Evolutionary conservation across 345 rosid genomes (phyloP).

Genomic region (Eucalyptus marginata): DNA sequence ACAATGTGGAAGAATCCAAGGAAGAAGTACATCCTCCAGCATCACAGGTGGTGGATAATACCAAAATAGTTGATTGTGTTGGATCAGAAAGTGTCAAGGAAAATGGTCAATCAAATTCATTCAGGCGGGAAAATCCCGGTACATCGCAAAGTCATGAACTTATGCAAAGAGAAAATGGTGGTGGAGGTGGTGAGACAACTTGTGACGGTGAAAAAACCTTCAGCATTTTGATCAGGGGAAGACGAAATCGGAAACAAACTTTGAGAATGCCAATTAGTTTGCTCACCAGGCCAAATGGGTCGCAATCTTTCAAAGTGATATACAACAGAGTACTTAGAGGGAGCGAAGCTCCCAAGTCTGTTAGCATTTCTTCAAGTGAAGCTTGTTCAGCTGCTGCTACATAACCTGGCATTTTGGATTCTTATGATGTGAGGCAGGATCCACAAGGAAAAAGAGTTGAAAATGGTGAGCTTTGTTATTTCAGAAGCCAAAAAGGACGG

Average conservation of each 20-base stretch:
- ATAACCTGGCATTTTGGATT: conserved; percentile 1
- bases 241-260: conserved; percentile 78
- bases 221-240: conserved; percentile 86
- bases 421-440: neutral
- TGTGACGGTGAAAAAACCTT: conserved; percentile 65
- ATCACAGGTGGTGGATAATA: conserved; percentile 15
- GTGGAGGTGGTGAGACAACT: conserved; percentile 20
- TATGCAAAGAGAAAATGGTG: conserved; percentile 7
- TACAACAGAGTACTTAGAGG: conserved; percentile 76
- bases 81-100: conserved; percentile 16
- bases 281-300: conserved; percentile 78
- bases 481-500: neutral
- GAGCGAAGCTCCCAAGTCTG: conserved; percentile 56
- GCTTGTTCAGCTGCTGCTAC: conserved; percentile 29
- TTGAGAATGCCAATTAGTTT: conserved; percentile 88
- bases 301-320: conserved; percentile 74
- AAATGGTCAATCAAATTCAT: conserved; percentile 14
- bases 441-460: neutral
- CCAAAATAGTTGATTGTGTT: conserved; percentile 9
- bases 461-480: neutral
- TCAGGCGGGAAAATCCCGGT: conserved; percentile 4
- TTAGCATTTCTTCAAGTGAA: conserved; percentile 14
- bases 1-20: conserved; percentile 21
- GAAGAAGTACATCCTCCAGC: conserved; percentile 21
- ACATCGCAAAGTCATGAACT: conserved; percentile 10